Percentiles rank a stretch among this genome's conserved stretches.
phyloP scores from a whole-genome alignment of 306 rosid species.

The Begonia fuchsioides region DNA sequence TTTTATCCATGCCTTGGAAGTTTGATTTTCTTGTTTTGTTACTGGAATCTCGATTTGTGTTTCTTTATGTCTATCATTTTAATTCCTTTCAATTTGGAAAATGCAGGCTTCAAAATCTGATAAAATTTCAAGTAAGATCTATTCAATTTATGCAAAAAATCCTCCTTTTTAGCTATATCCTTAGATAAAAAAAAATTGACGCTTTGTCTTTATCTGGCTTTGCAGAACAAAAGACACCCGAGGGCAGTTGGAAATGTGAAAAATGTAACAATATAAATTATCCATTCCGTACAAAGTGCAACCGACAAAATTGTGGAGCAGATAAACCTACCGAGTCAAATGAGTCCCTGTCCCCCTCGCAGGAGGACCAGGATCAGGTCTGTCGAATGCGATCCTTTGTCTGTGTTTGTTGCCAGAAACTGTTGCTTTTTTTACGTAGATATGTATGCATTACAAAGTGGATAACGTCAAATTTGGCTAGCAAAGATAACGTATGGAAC shows the following conservation, averaged over 20 bases:
- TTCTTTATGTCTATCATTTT: neutral
- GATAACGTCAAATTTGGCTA: constrained; percentile 15
- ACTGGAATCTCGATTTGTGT: neutral
- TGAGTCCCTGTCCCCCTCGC: constrained; percentile 53
- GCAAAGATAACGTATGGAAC: constrained; percentile 8
- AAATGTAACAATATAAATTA: constrained; percentile 90
- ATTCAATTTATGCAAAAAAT: constrained; percentile 1
- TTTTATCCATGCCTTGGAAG: neutral
- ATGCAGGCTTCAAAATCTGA: constrained; percentile 64
- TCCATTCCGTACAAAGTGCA: constrained; percentile 97
- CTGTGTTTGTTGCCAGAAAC: constrained; percentile 17
- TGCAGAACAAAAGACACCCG: constrained; percentile 96
- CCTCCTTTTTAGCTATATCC: too few relatives aligned
- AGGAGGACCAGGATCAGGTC: constrained; percentile 88
- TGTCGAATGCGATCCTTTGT: constrained; percentile 23
- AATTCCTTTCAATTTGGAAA: neutral
- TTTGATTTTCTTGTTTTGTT: neutral
- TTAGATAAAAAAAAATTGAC: constrained; percentile 6
- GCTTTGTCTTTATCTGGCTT: constrained; percentile 1
- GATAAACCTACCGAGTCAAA: constrained; percentile 70
- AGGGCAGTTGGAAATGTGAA: constrained; percentile 99
- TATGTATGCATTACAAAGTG: constrained; percentile 20
- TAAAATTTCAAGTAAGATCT: constrained; percentile 66
- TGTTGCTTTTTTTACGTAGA: constrained; percentile 18
- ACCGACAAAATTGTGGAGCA: constrained; percentile 97